Conservation (phyloP, 2,329 filamentous ascomycete genomes). For the Monosporascus sp. region DNA sequence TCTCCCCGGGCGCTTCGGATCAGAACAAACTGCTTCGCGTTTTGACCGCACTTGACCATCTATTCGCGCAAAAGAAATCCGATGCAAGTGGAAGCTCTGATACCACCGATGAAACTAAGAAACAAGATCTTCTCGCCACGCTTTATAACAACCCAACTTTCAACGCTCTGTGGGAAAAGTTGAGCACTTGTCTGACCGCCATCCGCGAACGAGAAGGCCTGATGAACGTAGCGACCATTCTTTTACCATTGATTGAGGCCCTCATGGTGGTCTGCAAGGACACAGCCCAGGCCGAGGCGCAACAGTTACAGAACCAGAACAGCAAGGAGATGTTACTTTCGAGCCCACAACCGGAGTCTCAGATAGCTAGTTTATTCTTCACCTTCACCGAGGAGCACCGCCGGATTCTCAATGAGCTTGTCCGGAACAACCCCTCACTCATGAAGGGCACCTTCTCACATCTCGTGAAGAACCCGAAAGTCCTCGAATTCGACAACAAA, state of each 20-base stretch:
- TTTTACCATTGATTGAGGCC: conserved; percentile 89
- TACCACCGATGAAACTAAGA: conserved; percentile 53
- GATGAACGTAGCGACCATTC: conserved; percentile 93
- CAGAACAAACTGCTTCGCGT: conserved; percentile 93
- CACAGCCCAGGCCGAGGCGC: conserved; percentile 70
- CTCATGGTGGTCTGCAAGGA: conserved; percentile 99
- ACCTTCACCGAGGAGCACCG: conserved; percentile 96
- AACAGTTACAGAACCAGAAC: conserved; percentile 38
- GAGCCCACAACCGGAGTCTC: conserved; percentile 72
- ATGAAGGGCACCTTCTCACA: conserved; percentile 98
- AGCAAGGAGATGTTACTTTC: conserved; percentile 67
- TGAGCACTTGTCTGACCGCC: conserved; percentile 81
- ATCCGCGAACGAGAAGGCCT: conserved; percentile 92
- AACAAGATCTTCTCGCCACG: conserved; percentile 79
- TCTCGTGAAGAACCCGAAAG: conserved; percentile 96
- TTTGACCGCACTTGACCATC: conserved; percentile 87
- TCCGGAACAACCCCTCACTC: conserved; percentile 92
- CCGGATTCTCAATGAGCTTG: conserved; percentile 95
- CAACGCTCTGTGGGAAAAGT: conserved; percentile 82
- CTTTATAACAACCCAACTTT: conserved; percentile 92
- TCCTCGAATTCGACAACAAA: conserved; percentile 98
- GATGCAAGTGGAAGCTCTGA: conserved; percentile 41
- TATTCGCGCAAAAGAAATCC: conserved; percentile 76
- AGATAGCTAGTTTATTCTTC: conserved; percentile 91
- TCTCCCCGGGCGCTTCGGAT: conserved; percentile 92